Evolutionary conservation across 2,329 filamentous ascomycete genomes (phyloP).

Genomic region (Fusarium goolgardi): DNA sequence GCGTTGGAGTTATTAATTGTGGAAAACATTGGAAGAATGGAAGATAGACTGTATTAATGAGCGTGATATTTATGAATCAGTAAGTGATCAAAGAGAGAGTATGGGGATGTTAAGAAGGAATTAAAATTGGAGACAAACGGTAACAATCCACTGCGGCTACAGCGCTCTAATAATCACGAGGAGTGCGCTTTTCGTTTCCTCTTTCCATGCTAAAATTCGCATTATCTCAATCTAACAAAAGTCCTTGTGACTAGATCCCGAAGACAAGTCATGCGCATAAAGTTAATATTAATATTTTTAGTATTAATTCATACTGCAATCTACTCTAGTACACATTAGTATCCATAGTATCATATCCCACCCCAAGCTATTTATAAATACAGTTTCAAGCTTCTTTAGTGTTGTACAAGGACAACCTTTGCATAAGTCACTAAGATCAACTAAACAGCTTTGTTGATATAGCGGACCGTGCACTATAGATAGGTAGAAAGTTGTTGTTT

Average conservation of each 20-base stretch:
- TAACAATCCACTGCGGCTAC: neutral
- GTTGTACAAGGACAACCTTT: no score
- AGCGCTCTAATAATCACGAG: neutral
- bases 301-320: neutral
- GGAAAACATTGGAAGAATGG: neutral
- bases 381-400: no score
- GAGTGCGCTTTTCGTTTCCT: neutral
- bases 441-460: no score
- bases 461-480: no score
- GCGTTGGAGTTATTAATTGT: neutral
- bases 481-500: no score
- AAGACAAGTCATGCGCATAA: neutral
- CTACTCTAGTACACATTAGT: rapidly evolving
- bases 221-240: no score
- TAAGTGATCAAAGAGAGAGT: neutral
- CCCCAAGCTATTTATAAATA: no score
- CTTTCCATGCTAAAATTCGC: no score
- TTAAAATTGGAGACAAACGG: neutral
- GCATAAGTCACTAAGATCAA: no score
- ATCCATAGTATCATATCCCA: no score
- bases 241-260: no score
- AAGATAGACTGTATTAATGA: neutral
- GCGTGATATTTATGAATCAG: neutral
- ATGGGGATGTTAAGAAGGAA: no score
- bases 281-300: neutral